These are phyloP conservation scores for Saposhnikovia divaricata DNA, from an alignment of 129 eudicot genomes.

Conservation along the genomic window DNA sequence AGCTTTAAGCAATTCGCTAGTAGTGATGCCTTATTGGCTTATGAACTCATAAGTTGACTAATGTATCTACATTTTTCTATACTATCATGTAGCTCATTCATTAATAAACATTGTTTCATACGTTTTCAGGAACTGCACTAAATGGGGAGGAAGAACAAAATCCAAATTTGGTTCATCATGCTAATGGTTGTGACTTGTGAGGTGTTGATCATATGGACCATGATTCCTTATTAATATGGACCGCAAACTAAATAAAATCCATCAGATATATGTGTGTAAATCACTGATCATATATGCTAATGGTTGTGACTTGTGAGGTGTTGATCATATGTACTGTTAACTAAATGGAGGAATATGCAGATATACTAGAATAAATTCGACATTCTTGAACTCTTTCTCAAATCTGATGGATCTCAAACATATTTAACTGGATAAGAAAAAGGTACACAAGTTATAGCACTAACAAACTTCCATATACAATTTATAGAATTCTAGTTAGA, in stretches of 20 bases:
- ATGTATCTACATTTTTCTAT: neutral
- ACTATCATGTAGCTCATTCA: neutral
- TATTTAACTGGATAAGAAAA: neutral
- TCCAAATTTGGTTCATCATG: neutral
- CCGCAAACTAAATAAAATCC: neutral
- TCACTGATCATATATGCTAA: neutral
- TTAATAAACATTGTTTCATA: neutral
- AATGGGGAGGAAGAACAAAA: neutral
- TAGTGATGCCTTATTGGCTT: neutral
- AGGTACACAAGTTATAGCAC: neutral
- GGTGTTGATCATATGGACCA: no score
- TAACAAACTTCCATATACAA: no score
- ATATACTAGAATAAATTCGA: neutral
- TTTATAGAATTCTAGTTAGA: no score
- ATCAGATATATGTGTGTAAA: neutral
- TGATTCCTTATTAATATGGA: neutral
- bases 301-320: neutral
- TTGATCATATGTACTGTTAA: neutral
- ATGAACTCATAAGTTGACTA: conserved; percentile 1
- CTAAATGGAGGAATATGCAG: neutral
- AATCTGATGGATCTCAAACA: neutral
- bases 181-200: no score
- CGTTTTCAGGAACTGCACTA: neutral
- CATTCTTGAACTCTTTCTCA: neutral
- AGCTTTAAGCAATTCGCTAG: neutral